Percentiles rank a stretch among this genome's conserved stretches.
phyloP scores from a whole-genome alignment of 2,329 filamentous ascomycete species.

The Fusarium sp. region DNA sequence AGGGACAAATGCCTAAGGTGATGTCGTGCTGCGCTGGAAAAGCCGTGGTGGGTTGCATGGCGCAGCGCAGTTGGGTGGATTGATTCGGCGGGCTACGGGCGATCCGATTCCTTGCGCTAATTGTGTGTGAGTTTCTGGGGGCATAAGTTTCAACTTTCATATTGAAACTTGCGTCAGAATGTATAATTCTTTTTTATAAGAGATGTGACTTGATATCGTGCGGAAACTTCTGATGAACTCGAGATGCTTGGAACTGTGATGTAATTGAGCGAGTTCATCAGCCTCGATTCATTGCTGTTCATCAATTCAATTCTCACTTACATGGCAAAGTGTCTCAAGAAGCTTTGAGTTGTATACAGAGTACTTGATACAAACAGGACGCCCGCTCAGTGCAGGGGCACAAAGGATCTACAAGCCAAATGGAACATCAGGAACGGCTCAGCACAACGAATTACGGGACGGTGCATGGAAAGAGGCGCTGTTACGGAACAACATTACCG shows the following conservation, averaged over 20 bases:
- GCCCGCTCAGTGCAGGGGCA: conserved; percentile 9
- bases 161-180: background rate
- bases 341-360: background rate
- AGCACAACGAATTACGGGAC: conserved; percentile 11
- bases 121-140: conserved; percentile 13
- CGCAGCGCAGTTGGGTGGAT: conserved; percentile 14
- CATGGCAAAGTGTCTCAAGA: background rate
- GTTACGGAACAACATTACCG: conserved; percentile 9
- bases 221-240: background rate
- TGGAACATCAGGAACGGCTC: conserved; percentile 3
- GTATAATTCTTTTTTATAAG: conserved; percentile 4
- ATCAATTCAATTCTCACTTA: background rate
- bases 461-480: conserved; percentile 7
- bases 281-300: background rate
- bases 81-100: conserved; percentile 31
- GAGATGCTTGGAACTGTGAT: background rate
- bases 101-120: conserved; percentile 29
- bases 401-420: conserved; percentile 13
- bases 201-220: background rate
- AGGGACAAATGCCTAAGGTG: background rate
- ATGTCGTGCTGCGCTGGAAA: conserved; percentile 13
- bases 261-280: background rate
- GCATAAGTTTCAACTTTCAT: conserved; percentile 6
- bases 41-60: conserved; percentile 19
- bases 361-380: background rate